Evolutionary conservation across 257 asterid genomes (phyloP).

Genomic region (Vinca minor): DNA sequence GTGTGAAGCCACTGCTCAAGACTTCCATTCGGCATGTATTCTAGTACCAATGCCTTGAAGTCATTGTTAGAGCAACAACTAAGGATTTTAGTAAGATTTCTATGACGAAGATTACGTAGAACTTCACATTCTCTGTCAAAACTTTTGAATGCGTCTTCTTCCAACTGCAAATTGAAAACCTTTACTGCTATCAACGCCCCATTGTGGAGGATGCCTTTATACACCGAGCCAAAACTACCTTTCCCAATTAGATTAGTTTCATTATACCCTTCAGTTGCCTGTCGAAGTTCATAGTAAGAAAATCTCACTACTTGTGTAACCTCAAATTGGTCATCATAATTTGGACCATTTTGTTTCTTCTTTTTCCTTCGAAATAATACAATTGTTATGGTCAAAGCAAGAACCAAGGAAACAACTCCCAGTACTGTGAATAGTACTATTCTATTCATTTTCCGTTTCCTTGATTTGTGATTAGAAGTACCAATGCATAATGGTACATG

Average conservation of each 20-base stretch:
- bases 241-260: not conserved
- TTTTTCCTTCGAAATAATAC: not conserved
- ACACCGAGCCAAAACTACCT: not conserved
- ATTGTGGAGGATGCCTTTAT: not conserved
- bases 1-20: not conserved
- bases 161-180: not conserved
- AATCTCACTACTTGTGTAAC: not conserved
- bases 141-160: not conserved
- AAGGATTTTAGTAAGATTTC: not conserved
- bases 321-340: not conserved
- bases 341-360: not conserved
- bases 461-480: not conserved
- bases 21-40: not conserved
- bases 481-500: not conserved
- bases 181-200: not conserved
- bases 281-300: not conserved
- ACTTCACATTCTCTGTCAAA: not conserved
- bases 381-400: not conserved
- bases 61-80: not conserved
- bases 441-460: not conserved
- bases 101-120: not conserved
- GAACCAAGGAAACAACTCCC: not conserved
- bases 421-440: not conserved
- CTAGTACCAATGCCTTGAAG: not conserved
- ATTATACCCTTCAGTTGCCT: not conserved